Conservation (phyloP, 176 grass and related monocot genomes). For the Carex littledalei region DNA sequence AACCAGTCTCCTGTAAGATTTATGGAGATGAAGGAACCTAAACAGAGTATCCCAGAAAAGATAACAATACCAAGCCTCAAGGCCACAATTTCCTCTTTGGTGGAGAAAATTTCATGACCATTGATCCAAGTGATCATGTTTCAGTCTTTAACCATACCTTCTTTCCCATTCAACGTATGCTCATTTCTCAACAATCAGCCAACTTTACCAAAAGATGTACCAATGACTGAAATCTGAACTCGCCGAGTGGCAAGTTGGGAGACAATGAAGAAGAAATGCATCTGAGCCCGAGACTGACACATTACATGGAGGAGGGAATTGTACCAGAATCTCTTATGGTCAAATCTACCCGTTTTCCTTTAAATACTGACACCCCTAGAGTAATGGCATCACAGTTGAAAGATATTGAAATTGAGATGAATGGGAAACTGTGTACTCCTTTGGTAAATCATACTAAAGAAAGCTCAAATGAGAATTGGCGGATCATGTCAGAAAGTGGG, state of each 20-base stretch:
- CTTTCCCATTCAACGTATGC: slow-evolving; percentile 26
- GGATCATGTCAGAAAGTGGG: slow-evolving; percentile 34
- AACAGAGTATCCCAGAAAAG: not conserved
- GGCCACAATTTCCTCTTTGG: slow-evolving; percentile 51
- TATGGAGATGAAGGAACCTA: slow-evolving; percentile 11
- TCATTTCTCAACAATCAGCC: slow-evolving; percentile 21
- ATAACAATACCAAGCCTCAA: slow-evolving; percentile 18
- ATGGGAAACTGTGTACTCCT: slow-evolving; percentile 41
- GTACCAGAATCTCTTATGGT: slow-evolving; percentile 75
- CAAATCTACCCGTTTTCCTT: slow-evolving; percentile 25
- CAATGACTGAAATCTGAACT: slow-evolving; percentile 18
- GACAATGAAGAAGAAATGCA: slow-evolving; percentile 29
- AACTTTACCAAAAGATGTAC: slow-evolving; percentile 25
- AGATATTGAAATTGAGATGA: slow-evolving; percentile 31
- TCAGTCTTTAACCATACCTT: slow-evolving; percentile 51
- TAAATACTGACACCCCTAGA: slow-evolving; percentile 21
- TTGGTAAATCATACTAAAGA: slow-evolving; percentile 39
- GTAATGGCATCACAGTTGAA: slow-evolving; percentile 21
- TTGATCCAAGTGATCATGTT: slow-evolving; percentile 47
- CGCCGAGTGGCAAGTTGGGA: not conserved
- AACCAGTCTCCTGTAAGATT: slow-evolving; percentile 20
- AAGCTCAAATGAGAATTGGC: slow-evolving; percentile 58
- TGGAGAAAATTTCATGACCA: slow-evolving; percentile 42
- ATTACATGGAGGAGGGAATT: slow-evolving; percentile 79
- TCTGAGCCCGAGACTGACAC: slow-evolving; percentile 65